phyloP scores from a whole-genome alignment of 202 grass and related monocot species.

The Saccharum hybrid region DNA sequence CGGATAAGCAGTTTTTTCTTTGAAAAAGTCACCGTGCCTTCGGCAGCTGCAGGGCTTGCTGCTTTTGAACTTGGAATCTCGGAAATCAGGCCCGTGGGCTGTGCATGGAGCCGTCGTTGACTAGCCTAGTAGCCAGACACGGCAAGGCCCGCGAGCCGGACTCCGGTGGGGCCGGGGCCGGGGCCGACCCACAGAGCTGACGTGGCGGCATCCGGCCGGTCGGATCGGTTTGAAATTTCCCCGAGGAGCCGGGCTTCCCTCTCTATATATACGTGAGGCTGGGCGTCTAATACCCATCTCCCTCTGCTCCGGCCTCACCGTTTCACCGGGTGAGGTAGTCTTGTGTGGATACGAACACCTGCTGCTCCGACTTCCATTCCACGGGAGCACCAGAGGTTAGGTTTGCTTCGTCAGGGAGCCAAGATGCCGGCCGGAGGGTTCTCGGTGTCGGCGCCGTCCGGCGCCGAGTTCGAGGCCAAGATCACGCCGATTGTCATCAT shows the following conservation, averaged over 20 bases:
- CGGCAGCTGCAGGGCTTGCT: no score
- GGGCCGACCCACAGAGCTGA: background rate
- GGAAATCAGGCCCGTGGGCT: background rate
- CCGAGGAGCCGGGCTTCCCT: background rate
- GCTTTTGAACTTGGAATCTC: background rate
- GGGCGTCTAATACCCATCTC: slow-evolving; percentile 20
- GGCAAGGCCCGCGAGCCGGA: slow-evolving; percentile 9
- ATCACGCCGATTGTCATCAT: slow-evolving; percentile 93
- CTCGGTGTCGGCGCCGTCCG: slow-evolving; percentile 68
- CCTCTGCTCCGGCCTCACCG: background rate
- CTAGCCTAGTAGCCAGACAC: background rate
- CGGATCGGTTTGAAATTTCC: slow-evolving; percentile 51
- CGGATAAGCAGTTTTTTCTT: slow-evolving; percentile 20
- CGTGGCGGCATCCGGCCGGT: slow-evolving; percentile 39
- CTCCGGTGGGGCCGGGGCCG: background rate
- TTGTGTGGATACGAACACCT: background rate
- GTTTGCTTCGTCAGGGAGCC: background rate
- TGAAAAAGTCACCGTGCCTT: slow-evolving; percentile 29
- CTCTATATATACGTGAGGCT: slow-evolving; percentile 29
- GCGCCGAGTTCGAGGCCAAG: slow-evolving; percentile 86
- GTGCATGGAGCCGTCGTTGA: background rate
- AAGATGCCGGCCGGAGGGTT: slow-evolving; percentile 84
- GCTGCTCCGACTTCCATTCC: background rate
- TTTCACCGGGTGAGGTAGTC: background rate
- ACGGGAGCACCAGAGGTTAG: slow-evolving; percentile 4